Base-by-base conservation (phyloP, 2,329 filamentous ascomycete species). In the Penicillium janthinellum region DNA sequence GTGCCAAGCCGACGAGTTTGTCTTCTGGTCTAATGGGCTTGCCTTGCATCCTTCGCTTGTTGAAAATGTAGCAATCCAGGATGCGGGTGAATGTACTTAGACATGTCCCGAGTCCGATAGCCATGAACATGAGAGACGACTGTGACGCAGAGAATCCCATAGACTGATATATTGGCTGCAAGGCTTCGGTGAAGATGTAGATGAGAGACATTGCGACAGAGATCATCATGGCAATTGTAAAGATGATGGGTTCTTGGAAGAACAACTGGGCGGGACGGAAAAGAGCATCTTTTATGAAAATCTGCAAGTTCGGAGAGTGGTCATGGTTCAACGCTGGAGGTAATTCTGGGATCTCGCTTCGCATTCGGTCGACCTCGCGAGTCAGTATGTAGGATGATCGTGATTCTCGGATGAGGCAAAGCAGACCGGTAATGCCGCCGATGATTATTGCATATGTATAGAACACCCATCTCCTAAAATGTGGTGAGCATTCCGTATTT, bases 181-280 rank as follows among this genome's bases (percentile, higher is more conserved):
- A 64, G 0, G 77, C 74, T 69, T 82, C 79, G 0, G 80, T 78
- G 62, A 82, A 81, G 3, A 82, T 75, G 60, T 83, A 83, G 28
- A 83, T 77, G n/a, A 83, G 69, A 0, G 75, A 79, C 63, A 78
- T 81, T 6, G 76, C 75, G 15, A 78, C 68, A 8, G 77, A 77
- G 8, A 74, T 78, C 62, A 83, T 78, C 22, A 79, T 68, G 0
- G 80, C 73, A 11, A 79, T 73, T 41, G 76, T 68, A 39, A 78
- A 74, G 31, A 83, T 76, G 41, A 83, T 77, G 0, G 81, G 81
- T 54, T 83, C 80, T 2, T 76, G 79, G 63, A 77, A 74, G 57
- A 82, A 76, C 6, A 83, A 73, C 6, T 69, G 70, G 2, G 77
- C 62, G 2, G 80, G 80, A n/a, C 78, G 70, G 53, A 75, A 63